A percentile compares a stretch with the other conserved stretches of the same genome.
Conservation (phyloP, 108 stramenopile genomes). For the Cyclotella cryptica region DNA sequence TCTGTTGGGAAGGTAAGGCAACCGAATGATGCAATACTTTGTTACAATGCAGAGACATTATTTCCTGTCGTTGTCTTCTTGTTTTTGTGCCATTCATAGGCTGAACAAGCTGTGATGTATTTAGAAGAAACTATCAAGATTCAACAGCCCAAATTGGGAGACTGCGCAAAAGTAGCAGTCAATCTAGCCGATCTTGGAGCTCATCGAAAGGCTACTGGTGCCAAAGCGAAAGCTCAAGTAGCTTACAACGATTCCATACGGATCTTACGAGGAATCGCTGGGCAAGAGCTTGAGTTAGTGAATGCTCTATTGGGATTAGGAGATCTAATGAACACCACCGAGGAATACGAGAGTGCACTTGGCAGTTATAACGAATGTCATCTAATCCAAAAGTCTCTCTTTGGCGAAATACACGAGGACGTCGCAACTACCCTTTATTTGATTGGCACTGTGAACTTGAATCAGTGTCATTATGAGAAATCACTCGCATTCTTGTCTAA, state of each 20-base stretch:
- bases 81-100: slow-evolving; percentile 30
- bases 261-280: slow-evolving; percentile 62
- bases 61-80: neutral
- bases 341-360: slow-evolving; percentile 67
- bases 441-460: slow-evolving; percentile 68
- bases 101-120: slow-evolving; percentile 67
- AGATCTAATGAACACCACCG: slow-evolving; percentile 66
- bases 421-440: slow-evolving; percentile 73
- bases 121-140: slow-evolving; percentile 80
- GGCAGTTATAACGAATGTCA: slow-evolving; percentile 67
- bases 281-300: slow-evolving; percentile 63
- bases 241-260: slow-evolving; percentile 67
- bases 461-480: slow-evolving; percentile 57
- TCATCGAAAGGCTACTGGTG: slow-evolving; percentile 62
- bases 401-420: slow-evolving; percentile 64
- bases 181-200: slow-evolving; percentile 75
- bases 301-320: slow-evolving; percentile 69
- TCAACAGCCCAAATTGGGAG: slow-evolving; percentile 65
- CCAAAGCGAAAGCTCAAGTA: slow-evolving; percentile 67
- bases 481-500: slow-evolving; percentile 72
- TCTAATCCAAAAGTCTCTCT: slow-evolving; percentile 59
- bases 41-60: neutral
- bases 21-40: neutral
- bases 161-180: slow-evolving; percentile 71
- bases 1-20: slow-evolving; percentile 12